Evolutionary conservation across 148 eudicot species (phyloP), one percentile per base, ranked within the genome.

Genomic region (Vaccinium vitisidaea): DNA sequence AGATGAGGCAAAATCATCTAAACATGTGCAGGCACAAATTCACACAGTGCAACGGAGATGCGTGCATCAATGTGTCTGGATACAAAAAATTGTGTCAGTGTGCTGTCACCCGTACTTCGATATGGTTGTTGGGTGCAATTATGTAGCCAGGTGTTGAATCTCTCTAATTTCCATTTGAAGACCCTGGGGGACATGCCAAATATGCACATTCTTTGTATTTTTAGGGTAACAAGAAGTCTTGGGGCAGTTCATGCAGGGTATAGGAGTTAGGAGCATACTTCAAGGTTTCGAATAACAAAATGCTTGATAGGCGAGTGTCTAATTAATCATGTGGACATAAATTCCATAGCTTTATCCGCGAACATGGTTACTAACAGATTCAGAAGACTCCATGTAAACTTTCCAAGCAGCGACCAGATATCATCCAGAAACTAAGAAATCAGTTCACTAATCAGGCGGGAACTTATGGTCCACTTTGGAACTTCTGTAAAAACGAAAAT

Each of bases 1-100:
- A 83, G 79, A 73, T 30, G 84, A 83, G 32, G 75, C 56, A n/a
- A 30, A 69, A 83, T 73, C 70, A 73, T 12, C 4, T 4, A 6
- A 74, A 74, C 30, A 83, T 15, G 30, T 23, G 70, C 30, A 63
- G 30, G 30, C 2, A 3, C 70, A 63, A 63, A 63, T 63, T 23
- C 70, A 63, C 3, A 63, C 4, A 63, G 70, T 63, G 70, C 30
- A 61, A 61, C 6, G 25, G 19, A 19, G 8, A 61, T 61, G 67
- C n/a, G 21, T 6, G 46, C 46, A 43, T 43, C 46, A 43, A 43
- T 43, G 46, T 43, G 46, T 43, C 0, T 43, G 46, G 46, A 43
- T 43, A 43, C 46, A 43, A 43, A 56, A 13, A 56, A 16, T 4
- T 56, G 59, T 6, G 18, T 56, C 59, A 56, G 59, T 56, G 16